Percentiles rank a stretch among this genome's conserved stretches.
These are phyloP conservation scores for Aspergillus clavatus DNA, from an alignment of 2,329 filamentous ascomycete species.

Conservation along the genomic window DNA sequence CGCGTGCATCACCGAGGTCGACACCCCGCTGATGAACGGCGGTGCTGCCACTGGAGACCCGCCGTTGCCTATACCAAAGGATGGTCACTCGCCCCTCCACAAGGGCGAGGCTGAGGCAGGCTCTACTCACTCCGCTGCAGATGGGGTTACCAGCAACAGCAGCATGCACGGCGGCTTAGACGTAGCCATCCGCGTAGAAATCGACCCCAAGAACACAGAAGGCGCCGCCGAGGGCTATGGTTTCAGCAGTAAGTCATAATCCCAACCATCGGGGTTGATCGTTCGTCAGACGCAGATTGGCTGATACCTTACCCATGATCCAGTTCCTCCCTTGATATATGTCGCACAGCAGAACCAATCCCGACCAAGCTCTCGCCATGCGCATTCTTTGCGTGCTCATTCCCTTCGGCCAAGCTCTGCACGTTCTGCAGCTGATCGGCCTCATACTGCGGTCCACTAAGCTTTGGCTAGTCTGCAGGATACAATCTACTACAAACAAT, in stretches of 20 bases:
- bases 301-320: too few relatives aligned
- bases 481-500: background rate
- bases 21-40: conserved; percentile 23
- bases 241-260: conserved; percentile 41
- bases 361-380: conserved; percentile 11
- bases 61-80: conserved; percentile 40
- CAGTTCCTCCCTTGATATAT: conserved; percentile 19
- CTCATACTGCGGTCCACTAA: conserved; percentile 10
- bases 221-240: conserved; percentile 46
- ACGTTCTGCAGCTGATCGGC: conserved; percentile 9
- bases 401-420: conserved; percentile 12
- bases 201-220: conserved; percentile 39
- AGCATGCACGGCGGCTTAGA: conserved; percentile 41
- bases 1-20: conserved; percentile 56
- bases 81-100: conserved; percentile 69
- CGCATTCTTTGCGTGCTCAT: conserved; percentile 4
- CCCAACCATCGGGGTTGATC: background rate
- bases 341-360: conserved; percentile 7
- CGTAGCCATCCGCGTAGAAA: conserved; percentile 44
- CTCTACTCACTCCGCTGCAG: conserved; percentile 69
- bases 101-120: conserved; percentile 73
- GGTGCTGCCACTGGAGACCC: conserved; percentile 17
- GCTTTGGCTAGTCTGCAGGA: background rate
- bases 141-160: conserved; percentile 37
- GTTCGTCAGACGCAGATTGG: background rate